Evolutionary conservation across 1,284 basidiomycete species (phyloP).

Genomic region (Apiotrichum veenhuisii): DNA sequence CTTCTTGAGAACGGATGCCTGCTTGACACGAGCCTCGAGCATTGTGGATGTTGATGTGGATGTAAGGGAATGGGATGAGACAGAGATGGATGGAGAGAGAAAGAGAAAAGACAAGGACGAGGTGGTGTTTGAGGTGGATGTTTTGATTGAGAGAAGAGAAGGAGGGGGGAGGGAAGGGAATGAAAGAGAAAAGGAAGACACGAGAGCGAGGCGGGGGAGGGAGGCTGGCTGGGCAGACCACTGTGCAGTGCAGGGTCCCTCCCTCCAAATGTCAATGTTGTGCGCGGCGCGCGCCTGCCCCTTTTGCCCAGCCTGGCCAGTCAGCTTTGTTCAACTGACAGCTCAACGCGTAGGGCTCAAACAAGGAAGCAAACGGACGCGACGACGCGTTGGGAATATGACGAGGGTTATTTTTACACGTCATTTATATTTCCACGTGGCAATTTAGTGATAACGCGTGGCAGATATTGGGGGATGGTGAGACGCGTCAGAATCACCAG

Average conservation of each 20-base stretch:
- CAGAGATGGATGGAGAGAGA: neutral
- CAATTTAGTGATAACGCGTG: no score
- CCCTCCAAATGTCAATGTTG: no score
- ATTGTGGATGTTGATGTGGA: constrained; percentile 52
- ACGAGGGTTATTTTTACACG: neutral
- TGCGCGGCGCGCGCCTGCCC: neutral
- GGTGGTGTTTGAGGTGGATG: neutral
- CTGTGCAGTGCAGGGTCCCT: neutral
- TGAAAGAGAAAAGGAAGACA: neutral
- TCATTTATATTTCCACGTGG: neutral
- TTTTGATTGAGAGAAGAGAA: neutral
- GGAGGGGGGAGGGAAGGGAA: no score
- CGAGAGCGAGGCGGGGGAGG: neutral
- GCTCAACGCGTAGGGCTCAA: no score
- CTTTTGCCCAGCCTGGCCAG: neutral
- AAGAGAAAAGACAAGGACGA: neutral
- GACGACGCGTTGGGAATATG: neutral
- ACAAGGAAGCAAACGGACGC: neutral
- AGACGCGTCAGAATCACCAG: no score
- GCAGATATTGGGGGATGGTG: no score
- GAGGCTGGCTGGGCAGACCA: no score
- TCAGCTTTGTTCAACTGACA: no score
- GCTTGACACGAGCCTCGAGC: constrained; percentile 83
- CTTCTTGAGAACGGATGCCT: constrained; percentile 79
- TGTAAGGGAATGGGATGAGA: constrained; percentile 1